Evolutionary conservation across 441 rosid genomes (phyloP), one percentile per base, ranked within the genome.

Genomic region (Breynia disticha): DNA sequence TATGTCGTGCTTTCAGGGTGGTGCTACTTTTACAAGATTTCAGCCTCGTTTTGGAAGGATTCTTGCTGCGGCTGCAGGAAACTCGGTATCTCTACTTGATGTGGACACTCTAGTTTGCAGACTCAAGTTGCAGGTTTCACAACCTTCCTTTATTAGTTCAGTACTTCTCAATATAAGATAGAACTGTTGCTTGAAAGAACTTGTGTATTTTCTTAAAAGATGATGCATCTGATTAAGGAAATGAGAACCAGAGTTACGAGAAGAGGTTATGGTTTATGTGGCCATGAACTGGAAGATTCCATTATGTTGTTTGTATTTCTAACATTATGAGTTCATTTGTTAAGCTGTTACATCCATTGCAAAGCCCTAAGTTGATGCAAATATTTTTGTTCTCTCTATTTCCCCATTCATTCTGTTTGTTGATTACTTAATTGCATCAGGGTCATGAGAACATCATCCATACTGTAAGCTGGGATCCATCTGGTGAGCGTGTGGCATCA

Each of bases 391-490:
- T 28, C 8, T 28, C 35, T 4, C 35, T 4, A 28, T 28, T 28
- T 28, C 5, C 5, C 8, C 35, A 28, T 28, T 28, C 35, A 5
- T 28, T 28, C 35, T 28, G 35, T 28, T 28, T 1, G 5, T 28
- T 28, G 8, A 28, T 28, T 28, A 9, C 35, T 28, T n/a, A n/a
- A n/a, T n/a, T n/a, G n/a, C n/a, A n/a, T n/a, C 55, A 82, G 89
- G 89, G 89, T 43, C 94, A 85, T 60, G 74, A 77, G 59, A 72
- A 51, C 13, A 54, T 21, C 41, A 65, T 85, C 46, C 78, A 64
- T 62, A 71, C 80, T 17, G 69, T 85, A 12, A 82, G 86, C 67
- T 82, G 94, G 94, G 80, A 78, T 55, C 62, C 79, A 17, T 61
- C 72, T 4, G 94, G 94, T 0, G 79, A 80, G 57, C 76, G 47